A percentile compares a stretch with the other conserved stretches of the same genome.
Conservation (phyloP, 192 early-diverging fungal genomes). For the Jimgerdemannia flammicorona region DNA sequence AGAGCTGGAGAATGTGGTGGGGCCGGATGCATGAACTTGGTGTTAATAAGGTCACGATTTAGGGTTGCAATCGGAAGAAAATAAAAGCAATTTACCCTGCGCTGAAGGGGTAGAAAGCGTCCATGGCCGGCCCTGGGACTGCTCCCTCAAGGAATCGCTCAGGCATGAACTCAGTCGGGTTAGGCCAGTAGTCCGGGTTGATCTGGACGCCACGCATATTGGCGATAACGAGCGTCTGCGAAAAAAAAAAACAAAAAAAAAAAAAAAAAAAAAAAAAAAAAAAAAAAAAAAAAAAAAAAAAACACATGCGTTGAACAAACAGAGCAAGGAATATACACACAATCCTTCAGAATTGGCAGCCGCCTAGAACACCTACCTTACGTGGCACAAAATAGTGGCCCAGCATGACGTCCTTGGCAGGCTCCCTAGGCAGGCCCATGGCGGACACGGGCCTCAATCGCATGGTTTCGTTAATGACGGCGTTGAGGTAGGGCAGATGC, state of each 20-base stretch:
- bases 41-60: too few relatives aligned
- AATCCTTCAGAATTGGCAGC: neutral
- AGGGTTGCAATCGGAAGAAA: too few relatives aligned
- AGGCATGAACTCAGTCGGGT: slow-evolving; percentile 41
- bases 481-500: slow-evolving; percentile 31
- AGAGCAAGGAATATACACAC: neutral
- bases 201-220: slow-evolving; percentile 10
- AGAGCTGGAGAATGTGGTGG: slow-evolving; percentile 22
- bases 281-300: too few relatives aligned
- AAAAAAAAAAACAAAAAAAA: too few relatives aligned
- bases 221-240: slow-evolving; percentile 5
- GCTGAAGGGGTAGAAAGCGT: slow-evolving; percentile 48
- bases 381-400: slow-evolving; percentile 22
- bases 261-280: too few relatives aligned
- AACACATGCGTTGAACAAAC: too few relatives aligned
- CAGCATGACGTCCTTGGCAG: slow-evolving; percentile 13
- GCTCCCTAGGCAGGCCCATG: slow-evolving; percentile 11
- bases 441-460: slow-evolving; percentile 26
- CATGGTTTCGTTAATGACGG: slow-evolving; percentile 36
- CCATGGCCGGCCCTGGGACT: slow-evolving; percentile 13
- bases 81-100: slow-evolving; percentile 20
- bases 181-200: slow-evolving; percentile 33
- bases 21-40: too few relatives aligned
- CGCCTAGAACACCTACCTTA: slow-evolving; percentile 9
- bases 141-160: slow-evolving; percentile 45